Evolutionary conservation across 2,329 filamentous ascomycete species (phyloP), one percentile per base, ranked within the genome.

Genomic region (Xylariomycetidae sp.): DNA sequence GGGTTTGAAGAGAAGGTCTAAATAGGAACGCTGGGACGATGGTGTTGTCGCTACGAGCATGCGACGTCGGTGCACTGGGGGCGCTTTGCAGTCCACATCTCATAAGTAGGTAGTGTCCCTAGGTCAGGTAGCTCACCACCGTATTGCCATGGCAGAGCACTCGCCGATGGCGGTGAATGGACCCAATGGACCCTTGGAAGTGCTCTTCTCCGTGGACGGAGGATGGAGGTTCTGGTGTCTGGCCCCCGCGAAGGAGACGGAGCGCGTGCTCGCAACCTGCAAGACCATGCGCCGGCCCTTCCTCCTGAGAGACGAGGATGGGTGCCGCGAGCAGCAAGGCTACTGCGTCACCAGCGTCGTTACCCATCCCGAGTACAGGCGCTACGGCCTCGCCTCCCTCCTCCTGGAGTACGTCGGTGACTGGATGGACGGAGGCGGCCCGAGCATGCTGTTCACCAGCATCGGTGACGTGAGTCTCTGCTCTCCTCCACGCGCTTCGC

Each of bases 361-460:
- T 13, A 43, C 43, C 2, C 22, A 37, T 13, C 19, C 42, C 2
- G 16, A 30, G 7, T 43, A 47, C 16, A 34, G 46, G 6, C 31
- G 44, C 3, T 35, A 34, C 19, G 40, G 44, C 3, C 40, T 48
- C 10, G 43, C 42, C 4, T 28, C 39, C 3, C 29, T 40, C 1
- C 9, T 48, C n/a, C n/a, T 48, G 12, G 32, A 30, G 28, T 25
- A 29, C 10, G 38, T 48, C 7, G 39, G 38, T 1, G 38, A 36
- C 29, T 47, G 46, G 43, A 18, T 47, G 18, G 43, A 47, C 30
- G 43, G 45, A 8, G 33, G 33, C 3, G 46, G 46, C 3, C 35
- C 46, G 7, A 48, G 42, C 25, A 43, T 45, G 28, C 23, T 48
- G 13, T 48, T 43, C 31, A 45, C 41, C 13, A 39, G 37, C n/a